These are phyloP conservation scores for Russula compacta DNA, from an alignment of 768 basidiomycete genomes.

Conservation along the genomic window DNA sequence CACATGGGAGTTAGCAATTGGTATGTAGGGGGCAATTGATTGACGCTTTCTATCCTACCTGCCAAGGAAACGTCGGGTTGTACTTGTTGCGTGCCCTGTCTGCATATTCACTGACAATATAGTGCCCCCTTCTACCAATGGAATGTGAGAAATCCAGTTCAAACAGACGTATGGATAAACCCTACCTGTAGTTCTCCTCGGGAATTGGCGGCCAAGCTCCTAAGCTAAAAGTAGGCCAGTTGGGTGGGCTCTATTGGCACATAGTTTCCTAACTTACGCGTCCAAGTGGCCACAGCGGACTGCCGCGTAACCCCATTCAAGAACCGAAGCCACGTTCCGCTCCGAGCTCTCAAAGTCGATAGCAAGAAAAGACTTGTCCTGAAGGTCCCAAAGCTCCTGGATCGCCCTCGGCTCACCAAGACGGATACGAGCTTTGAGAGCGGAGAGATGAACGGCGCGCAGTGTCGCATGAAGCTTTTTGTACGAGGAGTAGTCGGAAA, in stretches of 20 bases:
- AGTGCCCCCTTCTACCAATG: constrained; percentile 52
- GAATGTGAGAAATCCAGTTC: constrained; percentile 12
- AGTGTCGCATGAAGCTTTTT: constrained; percentile 62
- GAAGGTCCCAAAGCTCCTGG: constrained; percentile 54
- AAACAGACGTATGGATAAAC: neutral
- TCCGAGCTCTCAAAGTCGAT: constrained; percentile 73
- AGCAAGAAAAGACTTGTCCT: constrained; percentile 67
- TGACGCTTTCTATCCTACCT: constrained; percentile 38
- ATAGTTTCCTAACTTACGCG: constrained; percentile 36
- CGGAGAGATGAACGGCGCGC: constrained; percentile 56
- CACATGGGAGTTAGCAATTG: constrained; percentile 2
- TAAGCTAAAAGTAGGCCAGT: constrained; percentile 31
- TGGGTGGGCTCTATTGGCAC: neutral
- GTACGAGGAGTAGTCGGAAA: constrained; percentile 60
- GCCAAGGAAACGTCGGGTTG: constrained; percentile 60
- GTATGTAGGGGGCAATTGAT: constrained; percentile 18
- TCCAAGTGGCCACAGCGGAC: constrained; percentile 64
- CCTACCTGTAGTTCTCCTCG: constrained; percentile 65
- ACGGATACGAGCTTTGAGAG: constrained; percentile 55
- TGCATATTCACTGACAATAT: constrained; percentile 59
- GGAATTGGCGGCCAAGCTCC: constrained; percentile 74
- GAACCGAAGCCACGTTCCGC: constrained; percentile 52
- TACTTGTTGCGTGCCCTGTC: constrained; percentile 57
- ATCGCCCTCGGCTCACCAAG: constrained; percentile 59
- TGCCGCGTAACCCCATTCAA: constrained; percentile 81